Percentiles rank a stretch among this genome's conserved stretches.
phyloP scores from a whole-genome alignment of 352 stramenopile species.

The Globisporangium splendens region DNA sequence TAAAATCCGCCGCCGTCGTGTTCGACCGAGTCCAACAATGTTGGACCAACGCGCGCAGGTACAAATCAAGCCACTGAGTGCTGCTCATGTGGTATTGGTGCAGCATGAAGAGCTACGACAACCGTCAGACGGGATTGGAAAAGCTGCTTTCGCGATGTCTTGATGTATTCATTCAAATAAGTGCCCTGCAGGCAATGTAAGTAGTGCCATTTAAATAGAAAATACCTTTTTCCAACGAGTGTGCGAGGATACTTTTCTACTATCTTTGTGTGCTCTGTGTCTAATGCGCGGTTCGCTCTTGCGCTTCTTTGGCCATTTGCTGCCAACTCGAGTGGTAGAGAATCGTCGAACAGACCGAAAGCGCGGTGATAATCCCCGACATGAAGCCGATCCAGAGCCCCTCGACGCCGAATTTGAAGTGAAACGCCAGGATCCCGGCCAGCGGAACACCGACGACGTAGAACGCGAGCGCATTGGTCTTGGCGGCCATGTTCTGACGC shows the following conservation, averaged over 20 bases:
- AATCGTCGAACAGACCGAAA: conserved; percentile 12
- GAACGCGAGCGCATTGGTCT: conserved; percentile 68
- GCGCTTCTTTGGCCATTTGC: conserved; percentile 19
- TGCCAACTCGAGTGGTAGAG: conserved; percentile 21
- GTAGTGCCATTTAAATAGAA: not conserved
- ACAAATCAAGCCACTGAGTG: no score
- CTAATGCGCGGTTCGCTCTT: conserved; percentile 19
- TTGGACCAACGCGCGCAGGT: no score
- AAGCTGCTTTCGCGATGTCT: no score
- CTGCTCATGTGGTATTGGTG: no score
- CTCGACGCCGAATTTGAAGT: conserved; percentile 37
- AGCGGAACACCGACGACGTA: conserved; percentile 73
- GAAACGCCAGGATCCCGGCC: conserved; percentile 52
- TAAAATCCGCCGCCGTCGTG: no score
- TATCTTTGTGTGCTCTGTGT: not conserved
- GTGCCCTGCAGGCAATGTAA: no score
- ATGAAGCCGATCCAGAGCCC: conserved; percentile 82
- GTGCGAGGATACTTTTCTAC: not conserved
- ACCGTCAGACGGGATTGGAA: no score
- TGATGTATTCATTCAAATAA: no score
- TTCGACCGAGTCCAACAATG: no score
- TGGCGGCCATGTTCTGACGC: conserved; percentile 59
- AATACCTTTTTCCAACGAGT: not conserved
- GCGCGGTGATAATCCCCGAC: conserved; percentile 30
- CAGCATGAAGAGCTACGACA: no score